A percentile compares a stretch with the other conserved stretches of the same genome.
phyloP scores from a whole-genome alignment of 2,329 filamentous ascomycete genomes.

The Chaetomiaceae sp. region DNA sequence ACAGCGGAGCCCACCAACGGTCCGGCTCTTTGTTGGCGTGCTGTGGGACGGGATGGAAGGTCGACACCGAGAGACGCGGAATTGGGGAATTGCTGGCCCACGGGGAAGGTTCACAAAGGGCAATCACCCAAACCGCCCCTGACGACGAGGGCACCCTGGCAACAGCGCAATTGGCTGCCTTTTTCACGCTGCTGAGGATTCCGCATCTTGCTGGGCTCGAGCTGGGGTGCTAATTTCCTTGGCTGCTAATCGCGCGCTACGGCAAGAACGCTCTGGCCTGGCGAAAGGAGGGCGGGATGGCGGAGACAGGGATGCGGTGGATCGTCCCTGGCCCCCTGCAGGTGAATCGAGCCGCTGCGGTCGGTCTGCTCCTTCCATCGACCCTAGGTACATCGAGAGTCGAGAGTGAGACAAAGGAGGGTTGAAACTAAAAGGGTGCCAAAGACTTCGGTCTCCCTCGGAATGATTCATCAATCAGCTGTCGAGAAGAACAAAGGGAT shows the following conservation, averaged over 20 bases:
- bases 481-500: not conserved
- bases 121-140: constrained; percentile 8
- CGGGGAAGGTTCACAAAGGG: constrained; percentile 1
- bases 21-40: not conserved
- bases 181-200: not conserved
- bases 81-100: not conserved
- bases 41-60: not conserved
- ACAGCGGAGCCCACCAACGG: not conserved
- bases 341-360: not conserved
- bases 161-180: not conserved
- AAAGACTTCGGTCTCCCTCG: not conserved
- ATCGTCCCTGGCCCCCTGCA: constrained; percentile 15
- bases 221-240: constrained; percentile 22
- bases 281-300: constrained; percentile 4
- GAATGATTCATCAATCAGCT: too few species aligned
- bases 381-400: too few species aligned
- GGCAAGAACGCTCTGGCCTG: constrained; percentile 15
- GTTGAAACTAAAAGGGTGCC: not conserved
- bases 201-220: too few species aligned
- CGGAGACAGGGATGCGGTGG: constrained; percentile 4
- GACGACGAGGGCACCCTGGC: constrained; percentile 9
- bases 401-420: not conserved
- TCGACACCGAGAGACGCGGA: not conserved
- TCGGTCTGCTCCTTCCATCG: not conserved
- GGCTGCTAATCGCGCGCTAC: constrained; percentile 26